Evolutionary conservation across 257 asterid genomes (phyloP).

Genomic region (Solanum bulbocastanum): DNA sequence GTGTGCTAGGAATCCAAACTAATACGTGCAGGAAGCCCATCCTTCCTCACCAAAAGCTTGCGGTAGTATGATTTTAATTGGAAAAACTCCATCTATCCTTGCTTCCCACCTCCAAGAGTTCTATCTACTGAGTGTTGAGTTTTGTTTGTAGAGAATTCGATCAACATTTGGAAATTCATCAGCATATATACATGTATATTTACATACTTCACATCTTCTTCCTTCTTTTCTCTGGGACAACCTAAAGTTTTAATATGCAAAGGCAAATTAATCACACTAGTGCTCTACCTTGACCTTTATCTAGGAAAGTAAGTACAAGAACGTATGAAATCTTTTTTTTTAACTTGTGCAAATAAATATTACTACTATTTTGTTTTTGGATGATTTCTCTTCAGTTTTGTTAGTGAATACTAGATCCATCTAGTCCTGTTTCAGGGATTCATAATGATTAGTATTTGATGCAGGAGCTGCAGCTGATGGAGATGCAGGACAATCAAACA

Average conservation of each 20-base stretch:
- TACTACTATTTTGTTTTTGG: not conserved
- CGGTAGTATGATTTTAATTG: not conserved
- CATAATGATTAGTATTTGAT: not conserved
- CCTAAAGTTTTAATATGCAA: not conserved
- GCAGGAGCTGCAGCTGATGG: slow-evolving; percentile 38
- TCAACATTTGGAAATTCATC: not conserved
- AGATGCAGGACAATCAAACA: slow-evolving; percentile 35
- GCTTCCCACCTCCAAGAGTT: not conserved
- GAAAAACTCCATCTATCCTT: not conserved
- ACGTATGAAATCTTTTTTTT: not conserved
- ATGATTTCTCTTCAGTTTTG: not conserved
- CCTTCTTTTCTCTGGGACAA: not conserved
- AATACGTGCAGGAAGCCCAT: not conserved
- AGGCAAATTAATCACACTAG: not conserved
- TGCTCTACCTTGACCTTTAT: not conserved
- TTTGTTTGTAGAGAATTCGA: not conserved
- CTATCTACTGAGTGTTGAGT: not conserved
- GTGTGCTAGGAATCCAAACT: not conserved
- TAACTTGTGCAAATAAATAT: not conserved
- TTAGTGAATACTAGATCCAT: not conserved
- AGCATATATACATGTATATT: not conserved
- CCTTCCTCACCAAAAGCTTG: not conserved
- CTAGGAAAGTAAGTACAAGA: not conserved
- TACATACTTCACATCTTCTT: not conserved
- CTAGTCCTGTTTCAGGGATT: not conserved